phyloP scores from a whole-genome alignment of 169 alveolate genomes.

The Sarcocystis neurona region DNA sequence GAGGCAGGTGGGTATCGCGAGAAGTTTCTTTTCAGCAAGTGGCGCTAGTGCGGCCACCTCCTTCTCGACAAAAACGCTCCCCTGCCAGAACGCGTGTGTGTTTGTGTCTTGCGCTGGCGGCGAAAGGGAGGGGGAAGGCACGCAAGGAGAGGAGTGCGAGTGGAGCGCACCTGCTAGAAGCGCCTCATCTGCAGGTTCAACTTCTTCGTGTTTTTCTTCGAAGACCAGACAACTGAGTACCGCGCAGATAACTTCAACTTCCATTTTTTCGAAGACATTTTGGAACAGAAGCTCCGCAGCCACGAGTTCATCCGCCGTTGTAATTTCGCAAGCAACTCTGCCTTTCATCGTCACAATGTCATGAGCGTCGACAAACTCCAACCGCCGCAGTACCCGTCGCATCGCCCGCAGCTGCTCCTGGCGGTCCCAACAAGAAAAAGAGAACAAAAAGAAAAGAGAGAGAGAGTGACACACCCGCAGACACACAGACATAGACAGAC shows the following conservation, averaged over 20 bases:
- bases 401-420: constrained; percentile 89
- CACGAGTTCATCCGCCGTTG: constrained; percentile 97
- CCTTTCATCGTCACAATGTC: constrained; percentile 95
- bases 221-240: constrained; percentile 91
- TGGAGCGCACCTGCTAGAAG: constrained; percentile 70
- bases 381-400: constrained; percentile 92
- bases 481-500: neutral
- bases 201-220: constrained; percentile 87
- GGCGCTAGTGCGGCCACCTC: no score
- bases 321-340: constrained; percentile 97
- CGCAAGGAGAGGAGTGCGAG: neutral
- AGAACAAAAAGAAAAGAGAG: constrained; percentile 47
- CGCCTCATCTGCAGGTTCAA: constrained; percentile 72
- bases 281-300: constrained; percentile 91
- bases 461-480: neutral
- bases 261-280: constrained; percentile 76
- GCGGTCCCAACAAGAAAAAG: neutral
- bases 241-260: constrained; percentile 93
- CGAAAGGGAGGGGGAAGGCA: neutral
- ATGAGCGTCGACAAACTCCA: constrained; percentile 89
- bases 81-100: no score
- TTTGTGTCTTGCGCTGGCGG: no score
- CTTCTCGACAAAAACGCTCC: no score
- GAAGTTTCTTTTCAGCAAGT: no score
- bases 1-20: no score